Conservation (phyloP, 306 rosid genomes). For the Oxytropis ochrocephala region DNA sequence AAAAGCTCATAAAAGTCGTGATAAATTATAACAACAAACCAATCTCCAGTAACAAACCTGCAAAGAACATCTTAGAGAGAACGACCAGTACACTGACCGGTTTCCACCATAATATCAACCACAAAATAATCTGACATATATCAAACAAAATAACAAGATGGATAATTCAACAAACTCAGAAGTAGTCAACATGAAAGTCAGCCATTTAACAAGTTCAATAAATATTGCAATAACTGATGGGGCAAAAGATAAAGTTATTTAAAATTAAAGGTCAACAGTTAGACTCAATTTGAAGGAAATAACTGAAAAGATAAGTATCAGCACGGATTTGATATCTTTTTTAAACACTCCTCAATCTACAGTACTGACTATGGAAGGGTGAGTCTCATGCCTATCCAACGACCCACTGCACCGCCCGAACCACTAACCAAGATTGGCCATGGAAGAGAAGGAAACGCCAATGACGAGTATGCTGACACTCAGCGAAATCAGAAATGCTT, state of each 20-base stretch:
- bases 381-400: too few species aligned
- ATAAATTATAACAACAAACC: background rate
- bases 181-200: conserved; percentile 1
- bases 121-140: conserved; percentile 58
- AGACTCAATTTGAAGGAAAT: background rate
- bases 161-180: conserved; percentile 20
- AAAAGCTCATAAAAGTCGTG: conserved; percentile 6
- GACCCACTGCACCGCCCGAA: too few species aligned
- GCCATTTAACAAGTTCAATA: background rate
- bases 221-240: background rate
- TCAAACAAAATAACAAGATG: background rate
- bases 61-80: conserved; percentile 86
- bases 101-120: conserved; percentile 86
- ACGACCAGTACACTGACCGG: conserved; percentile 45
- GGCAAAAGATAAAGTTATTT: background rate
- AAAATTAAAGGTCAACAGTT: background rate
- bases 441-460: too few species aligned
- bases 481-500: too few species aligned
- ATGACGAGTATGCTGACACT: too few species aligned
- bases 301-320: background rate
- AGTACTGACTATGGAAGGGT: background rate
- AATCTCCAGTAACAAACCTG: conserved; percentile 43
- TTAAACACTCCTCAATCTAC: background rate
- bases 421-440: background rate
- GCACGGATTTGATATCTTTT: background rate